A percentile compares a stretch with the other conserved stretches of the same genome.
phyloP scores from a whole-genome alignment of 176 grass and related monocot genomes.

The Triticum dicoccoides region DNA sequence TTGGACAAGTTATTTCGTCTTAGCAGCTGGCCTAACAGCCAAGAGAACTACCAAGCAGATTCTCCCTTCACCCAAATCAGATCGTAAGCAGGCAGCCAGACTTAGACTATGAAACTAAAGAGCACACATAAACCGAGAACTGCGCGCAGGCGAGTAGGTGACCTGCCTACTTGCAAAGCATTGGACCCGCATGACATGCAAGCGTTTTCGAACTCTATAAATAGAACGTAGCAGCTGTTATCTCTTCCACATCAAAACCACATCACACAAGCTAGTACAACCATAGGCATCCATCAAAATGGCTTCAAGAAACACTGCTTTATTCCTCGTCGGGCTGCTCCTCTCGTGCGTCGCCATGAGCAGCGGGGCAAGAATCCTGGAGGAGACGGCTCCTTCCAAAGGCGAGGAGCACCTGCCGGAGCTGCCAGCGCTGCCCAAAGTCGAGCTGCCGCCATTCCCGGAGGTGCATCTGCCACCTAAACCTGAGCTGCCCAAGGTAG shows the following conservation, averaged over 20 bases:
- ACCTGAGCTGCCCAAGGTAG: not conserved
- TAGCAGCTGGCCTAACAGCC: not conserved
- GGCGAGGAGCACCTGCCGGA: not conserved
- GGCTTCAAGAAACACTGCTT: not conserved
- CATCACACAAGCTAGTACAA: not conserved
- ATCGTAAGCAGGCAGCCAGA: not conserved
- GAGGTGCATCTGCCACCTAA: not conserved
- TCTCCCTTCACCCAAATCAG: not conserved
- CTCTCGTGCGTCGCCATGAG: not conserved
- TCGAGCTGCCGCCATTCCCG: not conserved
- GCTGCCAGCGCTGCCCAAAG: conserved; percentile 12
- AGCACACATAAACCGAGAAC: not conserved
- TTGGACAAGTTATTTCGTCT: not conserved
- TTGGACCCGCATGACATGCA: not conserved
- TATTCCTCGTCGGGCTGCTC: conserved; percentile 1
- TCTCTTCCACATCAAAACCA: not conserved
- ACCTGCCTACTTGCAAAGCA: not conserved
- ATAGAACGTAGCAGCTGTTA: not conserved
- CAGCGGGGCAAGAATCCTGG: conserved; percentile 7
- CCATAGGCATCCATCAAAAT: not conserved
- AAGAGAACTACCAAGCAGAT: no score
- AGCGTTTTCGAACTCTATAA: not conserved
- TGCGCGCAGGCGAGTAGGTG: not conserved
- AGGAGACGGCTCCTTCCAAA: not conserved
- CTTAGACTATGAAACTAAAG: not conserved